Evolutionary conservation across 208 protist genomes (phyloP), one percentile per base, ranked within the genome.

Genomic region (Blechomonas ayalai): DNA sequence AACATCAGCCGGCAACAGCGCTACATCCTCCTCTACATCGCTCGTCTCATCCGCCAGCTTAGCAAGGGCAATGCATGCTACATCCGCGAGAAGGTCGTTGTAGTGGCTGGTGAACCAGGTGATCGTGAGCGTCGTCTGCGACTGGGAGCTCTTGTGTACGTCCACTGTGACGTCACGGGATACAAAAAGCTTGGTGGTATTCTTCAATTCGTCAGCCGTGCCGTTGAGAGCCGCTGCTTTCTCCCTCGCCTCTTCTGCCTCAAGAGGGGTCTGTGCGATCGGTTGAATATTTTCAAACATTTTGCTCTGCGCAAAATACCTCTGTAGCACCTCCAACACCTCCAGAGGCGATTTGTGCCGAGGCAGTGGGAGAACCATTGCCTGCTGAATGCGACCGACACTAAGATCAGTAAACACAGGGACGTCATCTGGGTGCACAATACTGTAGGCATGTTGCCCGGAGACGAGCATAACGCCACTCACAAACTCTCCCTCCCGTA

Each of bases 71-170:
- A 91, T 86, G 64, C 81, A 92, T 22, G 82, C 86, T 33, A 89
- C 81, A 44, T 95, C 88, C 9, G 88, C 88, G 27, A 95, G 49
- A 32, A 95, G 64, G 56, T 95, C 88, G 43, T 83, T 91, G 71
- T 82, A 84, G 52, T 85, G 69, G 51, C 71, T 87, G 22, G 78
- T 67, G 25, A 64, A 61, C 84, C 88, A 95, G 32, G 61, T 75
- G 39, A 95, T 80, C 9, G 73, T 84, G n/a, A 92, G 60, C 40
- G 79, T 91, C 28, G 88, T 95, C 51, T 79, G 69, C 39, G 77
- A 78, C 44, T 70, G 73, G 16, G 69, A 45, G 52, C 51, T 84
- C 32, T 81, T 77, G 37, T 64, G 59, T 19, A 95, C 82, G 28
- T 87, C 74, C 5, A 88, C 82, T 7, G 52, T 71, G 9, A 95